Evolutionary conservation across 306 rosid genomes (phyloP).

Genomic region (Leucaena leucocephala): DNA sequence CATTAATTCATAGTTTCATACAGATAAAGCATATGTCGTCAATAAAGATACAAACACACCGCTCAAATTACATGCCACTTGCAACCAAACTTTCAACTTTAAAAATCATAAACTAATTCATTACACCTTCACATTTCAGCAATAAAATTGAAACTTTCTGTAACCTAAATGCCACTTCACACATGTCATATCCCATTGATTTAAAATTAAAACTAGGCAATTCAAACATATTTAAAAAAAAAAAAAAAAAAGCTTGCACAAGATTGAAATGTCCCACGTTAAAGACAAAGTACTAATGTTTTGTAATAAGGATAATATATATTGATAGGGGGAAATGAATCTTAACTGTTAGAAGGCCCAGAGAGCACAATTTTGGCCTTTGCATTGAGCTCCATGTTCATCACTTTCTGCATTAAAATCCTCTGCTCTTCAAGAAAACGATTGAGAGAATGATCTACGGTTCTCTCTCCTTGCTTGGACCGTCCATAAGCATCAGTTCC

Average conservation of each 20-base stretch:
- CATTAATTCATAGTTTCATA: background rate
- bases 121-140: background rate
- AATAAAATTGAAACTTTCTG: no score
- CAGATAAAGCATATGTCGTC: background rate
- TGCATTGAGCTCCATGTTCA: constrained; percentile 39
- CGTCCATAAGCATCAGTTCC: constrained; percentile 25
- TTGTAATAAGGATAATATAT: background rate
- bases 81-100: background rate
- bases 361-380: constrained; percentile 66
- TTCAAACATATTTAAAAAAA: background rate
- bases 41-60: background rate
- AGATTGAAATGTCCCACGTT: background rate
- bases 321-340: background rate
- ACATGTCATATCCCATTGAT: background rate
- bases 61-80: background rate
- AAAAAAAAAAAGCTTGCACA: background rate
- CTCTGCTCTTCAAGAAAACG: constrained; percentile 66
- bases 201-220: background rate
- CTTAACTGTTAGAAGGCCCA: constrained; percentile 70
- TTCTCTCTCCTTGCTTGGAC: constrained; percentile 26
- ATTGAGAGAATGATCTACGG: constrained; percentile 47
- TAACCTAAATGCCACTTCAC: background rate
- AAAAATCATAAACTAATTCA: background rate
- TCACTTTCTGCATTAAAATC: constrained; percentile 41
- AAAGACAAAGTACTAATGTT: background rate